Evolutionary conservation across 345 rosid species (phyloP).

Genomic region (Citrus trifoliata): DNA sequence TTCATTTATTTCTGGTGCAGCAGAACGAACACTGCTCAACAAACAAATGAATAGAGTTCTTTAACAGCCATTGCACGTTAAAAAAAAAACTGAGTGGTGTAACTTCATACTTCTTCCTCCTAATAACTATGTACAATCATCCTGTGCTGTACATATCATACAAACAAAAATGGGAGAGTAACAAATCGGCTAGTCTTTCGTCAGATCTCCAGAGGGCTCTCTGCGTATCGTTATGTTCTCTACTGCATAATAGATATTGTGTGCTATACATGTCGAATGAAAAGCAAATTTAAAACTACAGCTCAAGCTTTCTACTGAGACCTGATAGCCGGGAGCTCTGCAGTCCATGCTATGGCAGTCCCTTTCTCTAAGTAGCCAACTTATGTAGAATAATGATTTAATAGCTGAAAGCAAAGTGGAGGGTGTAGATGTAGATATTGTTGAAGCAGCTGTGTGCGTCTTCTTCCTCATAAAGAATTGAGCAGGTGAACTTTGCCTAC

Average conservation of each 20-base stretch:
- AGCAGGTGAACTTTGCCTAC: constrained; percentile 3
- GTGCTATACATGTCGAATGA: constrained; percentile 25
- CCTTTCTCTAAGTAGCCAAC: constrained; percentile 1
- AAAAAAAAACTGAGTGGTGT: background rate
- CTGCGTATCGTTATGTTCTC: background rate
- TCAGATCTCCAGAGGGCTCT: background rate
- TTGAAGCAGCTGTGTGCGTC: constrained; percentile 6
- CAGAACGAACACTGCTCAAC: background rate
- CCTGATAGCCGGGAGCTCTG: background rate
- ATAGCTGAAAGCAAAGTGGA: constrained; percentile 14
- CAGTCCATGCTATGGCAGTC: constrained; percentile 5
- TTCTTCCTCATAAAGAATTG: constrained; percentile 11
- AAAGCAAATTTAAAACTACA: constrained; percentile 10
- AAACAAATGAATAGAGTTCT: background rate
- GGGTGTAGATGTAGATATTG: constrained; percentile 12
- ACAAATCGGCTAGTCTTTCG: background rate
- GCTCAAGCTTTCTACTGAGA: constrained; percentile 3
- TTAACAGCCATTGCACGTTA: background rate
- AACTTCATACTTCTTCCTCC: constrained; percentile 2
- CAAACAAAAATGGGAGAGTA: background rate
- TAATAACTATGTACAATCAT: constrained; percentile 13
- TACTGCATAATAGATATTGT: constrained; percentile 14
- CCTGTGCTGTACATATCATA: constrained; percentile 12
- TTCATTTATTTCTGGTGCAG: too few species aligned
- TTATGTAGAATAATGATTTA: constrained; percentile 13